These are phyloP conservation scores for Achaetomium macrosporum DNA, from an alignment of 2,329 filamentous ascomycete genomes.

Conservation along the genomic window DNA sequence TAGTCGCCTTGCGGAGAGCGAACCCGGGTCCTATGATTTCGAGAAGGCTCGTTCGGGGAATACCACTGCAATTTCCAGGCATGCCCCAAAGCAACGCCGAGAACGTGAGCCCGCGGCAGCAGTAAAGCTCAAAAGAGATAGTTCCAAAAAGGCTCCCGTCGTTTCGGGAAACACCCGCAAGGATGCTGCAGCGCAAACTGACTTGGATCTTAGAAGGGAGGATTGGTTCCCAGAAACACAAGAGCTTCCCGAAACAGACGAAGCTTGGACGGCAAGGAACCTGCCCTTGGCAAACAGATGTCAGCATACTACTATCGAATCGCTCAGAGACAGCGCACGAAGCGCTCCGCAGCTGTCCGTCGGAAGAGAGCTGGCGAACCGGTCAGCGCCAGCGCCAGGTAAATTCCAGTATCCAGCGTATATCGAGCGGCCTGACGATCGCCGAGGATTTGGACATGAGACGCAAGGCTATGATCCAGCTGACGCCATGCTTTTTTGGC, in stretches of 20 bases:
- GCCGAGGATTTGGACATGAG: neutral
- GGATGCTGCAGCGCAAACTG: conserved; percentile 17
- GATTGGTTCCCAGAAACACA: neutral
- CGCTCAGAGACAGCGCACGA: neutral
- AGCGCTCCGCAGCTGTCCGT: neutral
- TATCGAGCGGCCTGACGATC: neutral
- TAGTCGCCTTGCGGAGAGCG: neutral
- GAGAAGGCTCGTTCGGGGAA: neutral
- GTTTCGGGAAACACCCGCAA: neutral
- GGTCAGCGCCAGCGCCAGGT: neutral
- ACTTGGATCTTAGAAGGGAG: conserved; percentile 16
- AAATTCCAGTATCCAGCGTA: neutral
- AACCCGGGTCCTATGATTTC: neutral
- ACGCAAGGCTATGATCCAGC: neutral
- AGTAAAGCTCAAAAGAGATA: neutral
- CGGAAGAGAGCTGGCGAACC: too few species aligned
- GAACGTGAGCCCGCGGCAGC: neutral
- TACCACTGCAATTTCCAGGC: neutral
- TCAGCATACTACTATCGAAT: neutral
- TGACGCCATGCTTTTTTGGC: neutral
- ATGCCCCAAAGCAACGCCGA: neutral
- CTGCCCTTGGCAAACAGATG: neutral
- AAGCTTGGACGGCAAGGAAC: neutral
- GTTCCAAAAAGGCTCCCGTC: neutral
- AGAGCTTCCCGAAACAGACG: neutral